Base-by-base conservation (phyloP, 306 rosid genomes). In the Cicer yamashitae region DNA sequence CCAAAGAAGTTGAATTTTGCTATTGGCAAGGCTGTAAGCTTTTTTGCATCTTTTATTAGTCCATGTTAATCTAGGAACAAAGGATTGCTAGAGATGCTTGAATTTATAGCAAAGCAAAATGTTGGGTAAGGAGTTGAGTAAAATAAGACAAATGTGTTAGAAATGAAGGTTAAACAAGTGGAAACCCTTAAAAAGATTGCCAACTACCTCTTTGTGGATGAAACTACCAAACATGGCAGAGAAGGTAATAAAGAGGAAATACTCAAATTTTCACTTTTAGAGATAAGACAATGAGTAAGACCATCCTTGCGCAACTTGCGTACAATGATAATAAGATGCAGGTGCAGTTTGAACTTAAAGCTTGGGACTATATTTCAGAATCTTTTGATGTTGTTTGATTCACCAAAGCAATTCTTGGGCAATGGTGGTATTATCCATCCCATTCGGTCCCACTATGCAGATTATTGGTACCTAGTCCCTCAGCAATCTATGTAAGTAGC, bases 61-160 rank as follows among this genome's bases (percentile, higher is more conserved):
- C 76, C 37, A 30, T 70, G 57, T 72, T 67, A 50, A 34, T 12
- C 38, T 1, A 71, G 78, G 73, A 4, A 79, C 1, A 45, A 71
- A 14, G 50, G 76, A 70, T 7, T 76, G 44, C 40, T 80, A 17
- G 73, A 81, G 25, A 64, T 52, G 6, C 22, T 81, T 5, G 61
- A 81, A 39, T 77, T 43, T 40, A 74, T 81, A 2, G 77, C 62
- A 12, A 67, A 74, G 8, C 77, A 83, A 41, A 79, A 63, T 57
- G 63, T 68, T 53, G 15, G 7, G 44, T 61, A 76, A 10, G 84
- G 82, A 46, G 30, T 25, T 25, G 3, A 25, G 15, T 84, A 67
- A 80, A 14, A 56, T 14, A 80, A 38, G 77, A 48, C 10, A 13
- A 8, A 66, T 59, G 17, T 12, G 9, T 58, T 25, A 30, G 0